These are phyloP conservation scores for Corymbia calophylla DNA, from an alignment of 441 rosid species.

Conservation along the genomic window DNA sequence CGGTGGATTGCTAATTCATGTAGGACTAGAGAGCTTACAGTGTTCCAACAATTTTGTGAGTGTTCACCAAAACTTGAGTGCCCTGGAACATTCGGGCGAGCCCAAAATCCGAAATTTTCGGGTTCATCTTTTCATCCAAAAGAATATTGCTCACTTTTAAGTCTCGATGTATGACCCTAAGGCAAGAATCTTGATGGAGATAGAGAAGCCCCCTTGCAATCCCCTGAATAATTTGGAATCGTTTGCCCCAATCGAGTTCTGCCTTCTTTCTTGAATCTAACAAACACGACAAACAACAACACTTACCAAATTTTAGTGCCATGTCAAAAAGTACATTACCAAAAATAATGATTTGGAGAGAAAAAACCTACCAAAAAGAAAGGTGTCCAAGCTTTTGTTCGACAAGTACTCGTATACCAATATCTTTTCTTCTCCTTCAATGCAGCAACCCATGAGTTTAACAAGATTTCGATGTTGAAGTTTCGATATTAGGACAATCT, in stretches of 20 bases:
- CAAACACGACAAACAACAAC: background rate
- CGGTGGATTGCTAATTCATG: background rate
- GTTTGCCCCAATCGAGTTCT: background rate
- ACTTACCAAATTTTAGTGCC: background rate
- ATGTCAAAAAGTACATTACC: background rate
- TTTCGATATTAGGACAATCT: conserved; percentile 5
- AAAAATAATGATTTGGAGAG: background rate
- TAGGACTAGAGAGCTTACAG: background rate
- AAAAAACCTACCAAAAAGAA: background rate
- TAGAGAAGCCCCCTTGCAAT: conserved; percentile 5
- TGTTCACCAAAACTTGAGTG: background rate
- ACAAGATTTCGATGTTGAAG: background rate
- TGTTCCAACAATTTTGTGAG: background rate
- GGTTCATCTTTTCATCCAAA: background rate
- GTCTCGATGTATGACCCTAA: background rate
- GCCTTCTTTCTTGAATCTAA: background rate
- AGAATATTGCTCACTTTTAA: conserved; percentile 4
- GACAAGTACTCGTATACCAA: background rate
- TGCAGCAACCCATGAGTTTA: background rate
- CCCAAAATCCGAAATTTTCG: conserved; percentile 6
- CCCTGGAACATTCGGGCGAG: conserved; percentile 1
- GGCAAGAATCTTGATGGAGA: conserved; percentile 2
- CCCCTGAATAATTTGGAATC: background rate
- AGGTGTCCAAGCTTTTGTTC: background rate
- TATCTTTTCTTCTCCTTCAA: background rate